These are phyloP conservation scores for Sonneratia caseolaris DNA, from an alignment of 345 rosid genomes.

Conservation along the genomic window DNA sequence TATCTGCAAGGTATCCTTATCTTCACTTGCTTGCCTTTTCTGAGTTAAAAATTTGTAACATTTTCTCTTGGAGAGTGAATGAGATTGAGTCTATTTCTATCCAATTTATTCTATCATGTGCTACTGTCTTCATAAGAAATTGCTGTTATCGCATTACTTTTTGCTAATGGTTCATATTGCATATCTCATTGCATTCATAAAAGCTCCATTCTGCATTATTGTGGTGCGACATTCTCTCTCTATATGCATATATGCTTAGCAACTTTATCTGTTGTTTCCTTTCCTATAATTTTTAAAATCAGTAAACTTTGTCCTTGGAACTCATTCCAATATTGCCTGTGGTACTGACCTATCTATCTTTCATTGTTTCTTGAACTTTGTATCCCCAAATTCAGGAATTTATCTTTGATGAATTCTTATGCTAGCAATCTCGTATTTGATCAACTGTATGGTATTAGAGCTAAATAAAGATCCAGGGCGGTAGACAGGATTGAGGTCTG, in stretches of 20 bases:
- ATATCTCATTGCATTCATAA: not conserved
- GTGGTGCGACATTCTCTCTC: not conserved
- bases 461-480: not conserved
- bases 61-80: not conserved
- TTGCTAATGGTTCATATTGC: not conserved
- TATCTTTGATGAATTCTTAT: not conserved
- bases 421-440: not conserved
- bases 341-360: not conserved
- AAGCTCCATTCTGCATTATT: not conserved
- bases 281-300: not conserved
- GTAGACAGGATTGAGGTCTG: not conserved
- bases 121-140: not conserved
- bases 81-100: not conserved
- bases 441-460: not conserved
- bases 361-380: slow-evolving; percentile 3
- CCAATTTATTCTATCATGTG: not conserved
- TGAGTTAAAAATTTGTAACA: not conserved
- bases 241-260: not conserved
- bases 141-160: not conserved
- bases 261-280: not conserved
- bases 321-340: not conserved
- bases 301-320: not conserved
- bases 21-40: not conserved
- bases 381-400: slow-evolving; percentile 5
- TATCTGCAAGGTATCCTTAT: slow-evolving; percentile 47